phyloP scores from a whole-genome alignment of 768 basidiomycete species.

The Lyophyllum shimeji region DNA sequence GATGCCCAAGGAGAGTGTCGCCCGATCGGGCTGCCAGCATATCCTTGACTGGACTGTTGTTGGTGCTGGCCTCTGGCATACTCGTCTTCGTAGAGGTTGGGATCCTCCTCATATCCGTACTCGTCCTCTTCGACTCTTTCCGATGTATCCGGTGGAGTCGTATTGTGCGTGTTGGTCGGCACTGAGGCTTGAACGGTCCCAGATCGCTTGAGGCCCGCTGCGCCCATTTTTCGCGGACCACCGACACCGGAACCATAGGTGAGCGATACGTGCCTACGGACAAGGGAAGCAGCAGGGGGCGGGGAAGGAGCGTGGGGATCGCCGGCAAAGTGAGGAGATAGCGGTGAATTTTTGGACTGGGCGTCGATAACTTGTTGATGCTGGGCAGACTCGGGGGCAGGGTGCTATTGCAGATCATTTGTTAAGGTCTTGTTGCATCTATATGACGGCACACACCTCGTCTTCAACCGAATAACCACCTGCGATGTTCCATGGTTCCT shows the following conservation, averaged over 20 bases:
- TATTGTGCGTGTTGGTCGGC: conserved; percentile 35
- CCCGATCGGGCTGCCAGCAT: conserved; percentile 57
- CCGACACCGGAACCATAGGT: conserved; percentile 66
- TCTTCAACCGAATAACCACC: conserved; percentile 60
- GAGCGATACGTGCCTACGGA: conserved; percentile 79
- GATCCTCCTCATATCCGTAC: conserved; percentile 52
- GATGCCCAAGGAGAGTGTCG: conserved; percentile 69
- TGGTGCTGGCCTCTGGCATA: conserved; percentile 45
- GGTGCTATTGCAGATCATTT: conserved; percentile 20
- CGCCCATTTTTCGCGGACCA: conserved; percentile 46
- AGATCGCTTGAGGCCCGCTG: conserved; percentile 64
- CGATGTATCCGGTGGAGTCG: conserved; percentile 38
- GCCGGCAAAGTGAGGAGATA: conserved; percentile 60
- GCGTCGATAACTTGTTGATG: conserved; percentile 52
- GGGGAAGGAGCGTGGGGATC: conserved; percentile 60
- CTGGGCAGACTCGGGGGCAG: conserved; percentile 28
- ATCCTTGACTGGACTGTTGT: conserved; percentile 29
- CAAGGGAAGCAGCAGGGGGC: conserved; percentile 66
- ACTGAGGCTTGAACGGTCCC: conserved; percentile 69
- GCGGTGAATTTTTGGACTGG: conserved; percentile 51
- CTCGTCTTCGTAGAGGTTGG: conserved; percentile 57
- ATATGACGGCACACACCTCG: conserved; percentile 45
- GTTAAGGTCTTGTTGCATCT: background rate
- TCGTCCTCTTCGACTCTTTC: conserved; percentile 52
- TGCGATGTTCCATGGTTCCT: conserved; percentile 83